A percentile compares a stretch with the other conserved stretches of the same genome.
Conservation (phyloP, 2,329 filamentous ascomycete species). For the Lachnellula hyalina region DNA sequence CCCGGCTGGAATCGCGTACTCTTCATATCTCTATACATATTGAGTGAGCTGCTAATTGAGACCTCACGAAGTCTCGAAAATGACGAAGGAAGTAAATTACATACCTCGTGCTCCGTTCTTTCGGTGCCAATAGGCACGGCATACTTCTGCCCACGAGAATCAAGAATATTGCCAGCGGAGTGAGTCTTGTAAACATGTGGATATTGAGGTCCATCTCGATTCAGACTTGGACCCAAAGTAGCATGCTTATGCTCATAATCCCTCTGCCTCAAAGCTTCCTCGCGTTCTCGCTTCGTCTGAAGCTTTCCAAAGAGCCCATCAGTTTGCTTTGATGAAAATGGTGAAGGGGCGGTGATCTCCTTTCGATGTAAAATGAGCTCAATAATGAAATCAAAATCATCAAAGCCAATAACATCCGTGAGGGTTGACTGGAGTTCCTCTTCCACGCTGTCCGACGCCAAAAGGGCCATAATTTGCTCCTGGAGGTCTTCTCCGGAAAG, state of each 20-base stretch:
- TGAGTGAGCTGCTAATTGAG: conserved; percentile 4
- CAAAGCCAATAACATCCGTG: conserved; percentile 86
- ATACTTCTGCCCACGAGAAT: conserved; percentile 74
- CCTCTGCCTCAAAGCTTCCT: conserved; percentile 68
- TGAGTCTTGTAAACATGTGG: conserved; percentile 89
- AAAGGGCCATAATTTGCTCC: conserved; percentile 68
- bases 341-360: conserved; percentile 52
- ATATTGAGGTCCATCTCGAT: conserved; percentile 69
- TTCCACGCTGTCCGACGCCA: conserved; percentile 63
- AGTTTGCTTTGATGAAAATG: conserved; percentile 31
- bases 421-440: conserved; percentile 89
- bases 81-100: not conserved
- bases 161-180: conserved; percentile 80
- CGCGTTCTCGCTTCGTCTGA: conserved; percentile 70
- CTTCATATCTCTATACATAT: conserved; percentile 69
- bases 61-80: not conserved
- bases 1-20: conserved; percentile 79
- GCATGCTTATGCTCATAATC: conserved; percentile 82
- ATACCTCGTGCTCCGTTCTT: conserved; percentile 54
- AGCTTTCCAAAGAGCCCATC: conserved; percentile 50
- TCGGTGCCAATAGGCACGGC: conserved; percentile 71
- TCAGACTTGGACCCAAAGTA: conserved; percentile 62
- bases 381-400: conserved; percentile 88
- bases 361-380: conserved; percentile 76
- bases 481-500: conserved; percentile 66